Evolutionary conservation across 1,284 basidiomycete genomes (phyloP).

Genomic region (Sporisorium scitamineum): DNA sequence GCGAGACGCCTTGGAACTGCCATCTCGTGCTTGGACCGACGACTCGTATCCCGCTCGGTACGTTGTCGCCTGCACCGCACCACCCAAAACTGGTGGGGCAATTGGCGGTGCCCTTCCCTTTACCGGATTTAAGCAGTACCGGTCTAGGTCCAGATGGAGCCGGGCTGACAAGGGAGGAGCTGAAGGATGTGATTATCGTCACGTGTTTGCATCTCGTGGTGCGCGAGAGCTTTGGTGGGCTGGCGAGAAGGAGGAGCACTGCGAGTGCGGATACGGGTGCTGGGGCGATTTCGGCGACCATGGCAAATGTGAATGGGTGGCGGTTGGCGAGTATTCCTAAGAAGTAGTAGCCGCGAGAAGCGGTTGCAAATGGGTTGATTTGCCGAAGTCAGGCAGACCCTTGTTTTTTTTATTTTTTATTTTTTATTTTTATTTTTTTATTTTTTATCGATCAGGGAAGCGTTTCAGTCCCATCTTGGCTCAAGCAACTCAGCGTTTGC

Average conservation of each 20-base stretch:
- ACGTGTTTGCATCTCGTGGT: conserved; percentile 93
- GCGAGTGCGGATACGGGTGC: conserved; percentile 42
- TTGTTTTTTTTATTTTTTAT: no score
- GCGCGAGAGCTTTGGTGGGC: conserved; percentile 88
- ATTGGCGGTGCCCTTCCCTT: conserved; percentile 86
- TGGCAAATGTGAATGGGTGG: conserved; percentile 43
- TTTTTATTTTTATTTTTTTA: no score
- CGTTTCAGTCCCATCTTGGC: no score
- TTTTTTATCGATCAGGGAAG: no score
- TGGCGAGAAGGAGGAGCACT: conserved; percentile 76
- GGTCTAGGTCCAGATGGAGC: conserved; percentile 58
- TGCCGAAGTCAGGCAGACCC: no score
- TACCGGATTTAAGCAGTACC: conserved; percentile 70
- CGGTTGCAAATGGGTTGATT: no score
- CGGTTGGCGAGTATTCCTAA: conserved; percentile 44
- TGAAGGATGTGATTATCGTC: conserved; percentile 90
- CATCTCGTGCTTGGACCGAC: conserved; percentile 69
- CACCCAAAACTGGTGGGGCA: conserved; percentile 94
- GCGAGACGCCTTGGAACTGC: conserved; percentile 94
- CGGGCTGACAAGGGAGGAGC: conserved; percentile 81
- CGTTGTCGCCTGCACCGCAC: conserved; percentile 83
- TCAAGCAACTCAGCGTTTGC: neutral
- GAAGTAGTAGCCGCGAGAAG: conserved; percentile 12
- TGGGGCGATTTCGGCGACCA: neutral
- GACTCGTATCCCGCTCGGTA: conserved; percentile 72